Percentiles rank a stretch among this genome's conserved stretches.
phyloP scores from a whole-genome alignment of 192 early-diverging fungal species.

The Coemansia sp. region DNA sequence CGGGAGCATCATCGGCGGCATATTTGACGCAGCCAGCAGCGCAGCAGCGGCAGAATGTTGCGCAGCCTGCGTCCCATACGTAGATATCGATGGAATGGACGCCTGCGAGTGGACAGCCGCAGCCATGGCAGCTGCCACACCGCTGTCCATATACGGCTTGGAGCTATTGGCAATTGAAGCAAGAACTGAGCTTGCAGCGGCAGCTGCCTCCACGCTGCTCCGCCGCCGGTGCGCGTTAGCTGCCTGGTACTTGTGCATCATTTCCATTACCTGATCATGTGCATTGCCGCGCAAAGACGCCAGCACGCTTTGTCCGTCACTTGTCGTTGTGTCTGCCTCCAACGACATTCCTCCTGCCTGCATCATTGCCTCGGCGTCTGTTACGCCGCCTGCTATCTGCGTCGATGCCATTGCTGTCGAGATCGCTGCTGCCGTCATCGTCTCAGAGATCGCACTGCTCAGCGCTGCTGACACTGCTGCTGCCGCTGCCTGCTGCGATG shows the following conservation, averaged over 20 bases:
- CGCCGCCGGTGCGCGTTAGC: constrained; percentile 41
- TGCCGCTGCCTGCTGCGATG: background rate
- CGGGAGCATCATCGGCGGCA: constrained; percentile 43
- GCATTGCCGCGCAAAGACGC: constrained; percentile 26
- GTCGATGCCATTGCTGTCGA: constrained; percentile 27
- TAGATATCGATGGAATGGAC: constrained; percentile 4
- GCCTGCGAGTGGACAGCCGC: constrained; percentile 19
- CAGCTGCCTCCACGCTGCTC: constrained; percentile 52
- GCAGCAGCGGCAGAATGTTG: constrained; percentile 45
- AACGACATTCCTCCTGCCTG: constrained; percentile 9
- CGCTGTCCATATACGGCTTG: constrained; percentile 28
- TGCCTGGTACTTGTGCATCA: constrained; percentile 43
- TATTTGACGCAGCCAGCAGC: constrained; percentile 43
- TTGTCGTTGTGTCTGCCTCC: constrained; percentile 2
- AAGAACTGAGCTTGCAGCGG: constrained; percentile 53
- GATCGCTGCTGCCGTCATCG: constrained; percentile 30
- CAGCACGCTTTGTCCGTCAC: constrained; percentile 12
- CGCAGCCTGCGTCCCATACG: constrained; percentile 24
- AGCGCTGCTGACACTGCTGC: constrained; percentile 6
- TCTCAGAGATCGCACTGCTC: constrained; percentile 9
- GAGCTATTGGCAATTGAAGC: constrained; percentile 50
- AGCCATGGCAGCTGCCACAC: constrained; percentile 15
- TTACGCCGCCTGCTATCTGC: constrained; percentile 3
- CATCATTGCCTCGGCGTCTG: background rate
- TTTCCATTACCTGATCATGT: constrained; percentile 48